These are phyloP conservation scores for Rhizopogon rudus DNA, from an alignment of 768 basidiomycete genomes.

Conservation along the genomic window DNA sequence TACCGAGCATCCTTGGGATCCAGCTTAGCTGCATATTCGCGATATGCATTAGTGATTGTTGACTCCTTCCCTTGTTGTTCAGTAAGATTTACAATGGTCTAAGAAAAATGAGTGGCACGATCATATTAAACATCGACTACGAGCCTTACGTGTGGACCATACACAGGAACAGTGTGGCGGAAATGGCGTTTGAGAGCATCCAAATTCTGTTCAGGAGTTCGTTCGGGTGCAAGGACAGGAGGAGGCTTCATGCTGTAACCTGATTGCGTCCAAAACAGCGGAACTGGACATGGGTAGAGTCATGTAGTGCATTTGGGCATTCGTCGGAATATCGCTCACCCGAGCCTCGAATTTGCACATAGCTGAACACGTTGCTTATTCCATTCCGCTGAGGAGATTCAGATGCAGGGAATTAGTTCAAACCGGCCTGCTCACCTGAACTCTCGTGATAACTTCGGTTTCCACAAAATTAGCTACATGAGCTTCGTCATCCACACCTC, in stretches of 20 bases:
- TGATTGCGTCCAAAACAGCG: constrained; percentile 88
- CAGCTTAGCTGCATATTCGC: constrained; percentile 58
- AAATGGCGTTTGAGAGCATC: constrained; percentile 75
- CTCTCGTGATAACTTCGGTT: constrained; percentile 83
- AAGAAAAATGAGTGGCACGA: constrained; percentile 5
- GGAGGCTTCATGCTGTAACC: constrained; percentile 87
- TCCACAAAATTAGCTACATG: constrained; percentile 96
- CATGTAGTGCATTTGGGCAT: not conserved
- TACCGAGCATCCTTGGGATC: constrained; percentile 53
- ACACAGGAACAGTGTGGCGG: constrained; percentile 52
- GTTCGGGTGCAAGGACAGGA: constrained; percentile 68
- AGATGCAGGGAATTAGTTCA: not conserved
- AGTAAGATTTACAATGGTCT: constrained; percentile 87
- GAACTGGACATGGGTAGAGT: constrained; percentile 46
- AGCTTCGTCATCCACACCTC: constrained; percentile 91
- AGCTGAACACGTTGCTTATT: constrained; percentile 74
- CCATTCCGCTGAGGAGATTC: constrained; percentile 55
- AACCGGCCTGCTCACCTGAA: constrained; percentile 50
- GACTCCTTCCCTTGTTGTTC: constrained; percentile 90
- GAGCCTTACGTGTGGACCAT: constrained; percentile 72
- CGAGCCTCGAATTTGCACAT: constrained; percentile 89
- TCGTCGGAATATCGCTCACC: constrained; percentile 37
- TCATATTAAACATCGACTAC: not conserved
- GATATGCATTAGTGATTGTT: constrained; percentile 71
- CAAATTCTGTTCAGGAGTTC: constrained; percentile 67